Evolutionary conservation across 2,329 filamentous ascomycete species (phyloP), one percentile per base, ranked within the genome.

Genomic region (Chaetothyriales sp.): DNA sequence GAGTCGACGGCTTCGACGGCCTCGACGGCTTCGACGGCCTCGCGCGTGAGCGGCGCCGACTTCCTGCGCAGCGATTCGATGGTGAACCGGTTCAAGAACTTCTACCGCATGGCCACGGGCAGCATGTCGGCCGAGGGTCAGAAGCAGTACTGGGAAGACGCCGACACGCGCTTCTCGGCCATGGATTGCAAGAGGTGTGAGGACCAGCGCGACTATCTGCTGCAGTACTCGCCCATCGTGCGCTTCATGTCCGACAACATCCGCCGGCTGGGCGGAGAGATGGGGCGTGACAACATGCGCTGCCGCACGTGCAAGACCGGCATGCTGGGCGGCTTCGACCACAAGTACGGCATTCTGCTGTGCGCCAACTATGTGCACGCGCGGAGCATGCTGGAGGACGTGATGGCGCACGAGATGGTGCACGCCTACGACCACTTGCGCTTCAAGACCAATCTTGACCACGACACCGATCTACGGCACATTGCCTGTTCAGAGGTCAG

Each of bases 341-440:
- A 89, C 1, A 77, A 85, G 48, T 85, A 89, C 65, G 92, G 92
- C 40, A 95, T 98, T 57, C 66, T 94, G 64, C 75, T 98, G 19
- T 98, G 92, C 69, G 88, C 92, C 49, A 98, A 98, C 69, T 83
- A 92, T 69, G 80, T 97, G 65, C 75, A 83, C 54, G 82, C 88
- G 64, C 74, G 81, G 52, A 82, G 82, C 29, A 88, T 95, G 65
- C 68, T 95, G 60, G 92, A 98, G 71, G 92, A 98, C 67, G 95
- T 89, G 9, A 73, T 98, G 63, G 83, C 89, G 25, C 92, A 98
- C 69, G 92, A 98, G 72, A 94, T 98, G 88, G 85, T 98, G 50
- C 92, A 98, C 67, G 89, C 89, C 1, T 97, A 89, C 75, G 92
- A 98, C 66, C 85, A 94, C 66, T 65, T 97, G 61, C 74, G 90